Conservation (phyloP, 169 alveolate genomes). For the Plasmodium berghei region DNA sequence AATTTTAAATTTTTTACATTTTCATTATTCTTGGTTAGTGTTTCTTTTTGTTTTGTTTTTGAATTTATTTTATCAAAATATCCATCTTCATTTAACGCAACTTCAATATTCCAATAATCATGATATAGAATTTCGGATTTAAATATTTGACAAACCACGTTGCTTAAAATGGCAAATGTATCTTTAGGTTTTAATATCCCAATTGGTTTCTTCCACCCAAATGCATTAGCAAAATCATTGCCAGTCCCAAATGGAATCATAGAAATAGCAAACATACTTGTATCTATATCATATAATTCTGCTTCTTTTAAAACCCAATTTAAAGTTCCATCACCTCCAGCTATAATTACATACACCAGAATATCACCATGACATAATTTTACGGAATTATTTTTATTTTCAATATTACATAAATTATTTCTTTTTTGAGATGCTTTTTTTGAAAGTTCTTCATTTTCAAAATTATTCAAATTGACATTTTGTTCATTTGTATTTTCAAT, state of each 20-base stretch:
- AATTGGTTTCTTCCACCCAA: conserved; percentile 90
- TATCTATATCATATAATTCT: conserved; percentile 85
- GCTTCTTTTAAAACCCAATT: conserved; percentile 93
- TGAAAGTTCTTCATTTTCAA: not conserved
- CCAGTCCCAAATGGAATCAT: conserved; percentile 97
- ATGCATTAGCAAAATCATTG: conserved; percentile 94
- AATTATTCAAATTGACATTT: not conserved
- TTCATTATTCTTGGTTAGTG: conserved; percentile 53
- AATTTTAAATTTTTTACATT: conserved; percentile 37
- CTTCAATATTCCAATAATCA: conserved; percentile 92
- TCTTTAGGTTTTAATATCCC: conserved; percentile 85
- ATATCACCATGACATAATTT: conserved; percentile 18
- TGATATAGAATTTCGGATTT: conserved; percentile 86
- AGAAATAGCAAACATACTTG: conserved; percentile 86
- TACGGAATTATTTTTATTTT: not conserved
- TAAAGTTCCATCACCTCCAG: conserved; percentile 98
- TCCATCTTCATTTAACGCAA: conserved; percentile 90
- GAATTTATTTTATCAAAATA: conserved; percentile 87
- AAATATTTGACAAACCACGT: conserved; percentile 83
- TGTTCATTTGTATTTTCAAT: not conserved
- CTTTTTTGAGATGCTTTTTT: not conserved
- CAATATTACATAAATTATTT: too few species aligned
- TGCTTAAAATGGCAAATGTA: conserved; percentile 86
- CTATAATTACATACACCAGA: conserved; percentile 82
- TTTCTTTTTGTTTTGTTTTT: conserved; percentile 81